Evolutionary conservation across 208 protist species (phyloP).

Genomic region (Naegleria lovaniensis): DNA sequence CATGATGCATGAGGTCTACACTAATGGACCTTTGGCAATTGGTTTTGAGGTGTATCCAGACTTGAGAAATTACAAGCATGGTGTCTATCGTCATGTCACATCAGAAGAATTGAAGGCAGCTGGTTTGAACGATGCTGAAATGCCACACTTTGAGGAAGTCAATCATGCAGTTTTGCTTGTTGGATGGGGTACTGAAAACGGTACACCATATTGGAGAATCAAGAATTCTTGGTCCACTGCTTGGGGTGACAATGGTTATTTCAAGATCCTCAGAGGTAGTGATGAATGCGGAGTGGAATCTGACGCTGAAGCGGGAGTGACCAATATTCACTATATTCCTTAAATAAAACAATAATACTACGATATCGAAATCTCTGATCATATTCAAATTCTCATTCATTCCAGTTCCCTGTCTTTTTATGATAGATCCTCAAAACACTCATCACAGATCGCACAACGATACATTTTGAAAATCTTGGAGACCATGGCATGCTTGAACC

Average conservation of each 20-base stretch:
- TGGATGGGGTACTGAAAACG: constrained; percentile 68
- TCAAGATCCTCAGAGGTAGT: constrained; percentile 61
- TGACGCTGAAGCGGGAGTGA: constrained; percentile 45
- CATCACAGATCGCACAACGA: no score
- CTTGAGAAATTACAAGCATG: constrained; percentile 2
- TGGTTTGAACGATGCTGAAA: background rate
- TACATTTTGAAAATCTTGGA: no score
- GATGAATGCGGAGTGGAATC: constrained; percentile 70
- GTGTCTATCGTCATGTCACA: background rate
- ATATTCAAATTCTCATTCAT: no score
- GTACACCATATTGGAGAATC: constrained; percentile 72
- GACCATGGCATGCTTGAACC: no score
- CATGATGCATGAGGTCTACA: constrained; percentile 4
- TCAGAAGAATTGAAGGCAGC: background rate
- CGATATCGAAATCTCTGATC: no score
- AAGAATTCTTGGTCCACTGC: constrained; percentile 75
- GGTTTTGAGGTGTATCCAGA: background rate
- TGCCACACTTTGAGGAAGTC: background rate
- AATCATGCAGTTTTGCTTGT: constrained; percentile 70
- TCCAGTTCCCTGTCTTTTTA: no score
- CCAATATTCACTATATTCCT: no score
- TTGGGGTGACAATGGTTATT: constrained; percentile 76
- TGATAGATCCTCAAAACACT: no score
- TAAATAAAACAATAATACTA: no score
- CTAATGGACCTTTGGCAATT: background rate